phyloP scores from a whole-genome alignment of 1,284 basidiomycete genomes.

The Microbotryum violaceum region DNA sequence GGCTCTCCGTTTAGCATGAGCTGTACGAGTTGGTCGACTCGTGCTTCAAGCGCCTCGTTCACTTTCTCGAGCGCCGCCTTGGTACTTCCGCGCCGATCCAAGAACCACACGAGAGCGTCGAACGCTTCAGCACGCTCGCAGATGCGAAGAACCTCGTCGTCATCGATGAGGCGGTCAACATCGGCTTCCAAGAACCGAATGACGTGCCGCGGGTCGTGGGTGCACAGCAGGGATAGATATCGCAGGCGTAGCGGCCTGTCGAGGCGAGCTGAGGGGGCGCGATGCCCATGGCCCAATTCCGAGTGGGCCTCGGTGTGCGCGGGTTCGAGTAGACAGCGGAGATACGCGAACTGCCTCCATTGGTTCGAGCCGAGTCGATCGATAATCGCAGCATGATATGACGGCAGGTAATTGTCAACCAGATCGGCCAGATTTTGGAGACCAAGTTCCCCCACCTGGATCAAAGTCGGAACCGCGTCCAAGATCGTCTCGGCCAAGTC shows the following conservation, averaged over 20 bases:
- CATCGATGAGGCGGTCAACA: conserved; percentile 51
- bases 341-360: conserved; percentile 64
- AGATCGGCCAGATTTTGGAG: conserved; percentile 62
- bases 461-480: conserved; percentile 22
- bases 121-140: conserved; percentile 62
- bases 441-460: conserved; percentile 44
- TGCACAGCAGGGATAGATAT: conserved; percentile 68
- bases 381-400: conserved; percentile 52
- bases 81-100: conserved; percentile 59
- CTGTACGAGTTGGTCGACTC: conserved; percentile 52
- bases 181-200: conserved; percentile 55
- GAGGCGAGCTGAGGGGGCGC: conserved; percentile 46
- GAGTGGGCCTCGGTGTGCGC: conserved; percentile 44
- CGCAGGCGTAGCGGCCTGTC: conserved; percentile 50
- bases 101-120: conserved; percentile 75
- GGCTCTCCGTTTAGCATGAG: conserved; percentile 38
- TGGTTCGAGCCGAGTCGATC: conserved; percentile 42
- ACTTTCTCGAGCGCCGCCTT: conserved; percentile 60
- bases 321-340: conserved; percentile 65
- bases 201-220: conserved; percentile 58
- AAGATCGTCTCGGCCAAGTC: conserved; percentile 22
- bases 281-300: not conserved
- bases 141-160: conserved; percentile 52
- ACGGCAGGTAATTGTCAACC: conserved; percentile 61
- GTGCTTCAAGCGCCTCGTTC: conserved; percentile 53